These are phyloP conservation scores for Phytopythium oedochilum DNA, from an alignment of 352 stramenopile species.

Conservation along the genomic window DNA sequence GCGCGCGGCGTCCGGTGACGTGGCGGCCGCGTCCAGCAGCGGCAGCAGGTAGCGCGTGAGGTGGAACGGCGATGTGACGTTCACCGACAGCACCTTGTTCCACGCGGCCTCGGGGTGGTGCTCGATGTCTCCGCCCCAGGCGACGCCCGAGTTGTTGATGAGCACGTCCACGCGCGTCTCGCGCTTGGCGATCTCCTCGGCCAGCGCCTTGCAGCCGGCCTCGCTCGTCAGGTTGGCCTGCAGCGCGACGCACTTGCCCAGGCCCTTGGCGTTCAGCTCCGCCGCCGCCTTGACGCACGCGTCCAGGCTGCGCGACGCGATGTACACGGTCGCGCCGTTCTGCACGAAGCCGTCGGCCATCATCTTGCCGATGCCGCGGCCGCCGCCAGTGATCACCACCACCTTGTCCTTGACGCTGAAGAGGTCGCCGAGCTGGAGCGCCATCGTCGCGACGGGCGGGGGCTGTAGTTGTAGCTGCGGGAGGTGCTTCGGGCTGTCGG, in stretches of 20 bases:
- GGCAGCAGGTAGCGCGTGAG: slow-evolving; percentile 88
- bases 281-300: slow-evolving; percentile 70
- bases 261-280: slow-evolving; percentile 48
- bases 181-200: slow-evolving; percentile 59
- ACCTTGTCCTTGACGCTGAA: slow-evolving; percentile 64
- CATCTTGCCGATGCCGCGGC: slow-evolving; percentile 93
- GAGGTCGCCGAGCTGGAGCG: slow-evolving; percentile 36
- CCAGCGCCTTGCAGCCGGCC: slow-evolving; percentile 28
- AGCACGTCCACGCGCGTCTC: slow-evolving; percentile 84
- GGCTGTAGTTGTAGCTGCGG: not conserved
- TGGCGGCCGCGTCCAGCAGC: slow-evolving; percentile 73
- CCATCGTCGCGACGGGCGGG: not conserved
- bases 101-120: slow-evolving; percentile 53
- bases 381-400: slow-evolving; percentile 92
- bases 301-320: slow-evolving; percentile 84
- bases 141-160: slow-evolving; percentile 90
- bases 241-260: slow-evolving; percentile 57
- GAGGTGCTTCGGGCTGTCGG: not conserved
- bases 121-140: slow-evolving; percentile 42
- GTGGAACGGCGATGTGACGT: slow-evolving; percentile 95
- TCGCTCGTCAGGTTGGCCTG: slow-evolving; percentile 23
- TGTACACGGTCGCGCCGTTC: slow-evolving; percentile 91
- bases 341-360: slow-evolving; percentile 91
- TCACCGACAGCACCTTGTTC: slow-evolving; percentile 91
- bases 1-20: slow-evolving; percentile 35